Percentiles rank a stretch among this genome's conserved stretches.
These are phyloP conservation scores for Xylaria sp. DNA, from an alignment of 2,329 filamentous ascomycete species.

Conservation along the genomic window DNA sequence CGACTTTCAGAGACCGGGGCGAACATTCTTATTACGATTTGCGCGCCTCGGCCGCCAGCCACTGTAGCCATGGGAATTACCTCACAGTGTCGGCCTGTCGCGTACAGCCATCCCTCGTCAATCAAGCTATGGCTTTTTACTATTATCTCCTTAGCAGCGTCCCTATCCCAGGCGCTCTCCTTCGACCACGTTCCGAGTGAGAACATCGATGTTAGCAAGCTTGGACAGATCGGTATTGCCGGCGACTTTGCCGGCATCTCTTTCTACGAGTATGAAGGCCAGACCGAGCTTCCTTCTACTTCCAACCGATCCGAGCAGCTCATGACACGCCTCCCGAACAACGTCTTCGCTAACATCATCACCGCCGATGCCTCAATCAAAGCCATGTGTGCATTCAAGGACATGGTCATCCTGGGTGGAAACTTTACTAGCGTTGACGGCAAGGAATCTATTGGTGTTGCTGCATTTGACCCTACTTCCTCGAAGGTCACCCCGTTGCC, in stretches of 20 bases:
- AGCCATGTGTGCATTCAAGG: constrained; percentile 77
- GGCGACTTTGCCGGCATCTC: constrained; percentile 92
- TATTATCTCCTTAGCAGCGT: constrained; percentile 37
- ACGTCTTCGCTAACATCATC: constrained; percentile 68
- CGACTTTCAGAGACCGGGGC: constrained; percentile 25
- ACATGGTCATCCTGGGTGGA: constrained; percentile 74
- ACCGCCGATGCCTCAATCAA: constrained; percentile 78
- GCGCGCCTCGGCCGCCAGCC: constrained; percentile 25
- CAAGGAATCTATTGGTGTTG: constrained; percentile 70
- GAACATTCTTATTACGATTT: constrained; percentile 13
- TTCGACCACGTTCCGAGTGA: constrained; percentile 60
- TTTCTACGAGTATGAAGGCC: constrained; percentile 77
- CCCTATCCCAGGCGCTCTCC: constrained; percentile 45
- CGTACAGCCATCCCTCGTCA: constrained; percentile 30
- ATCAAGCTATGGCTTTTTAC: constrained; percentile 34
- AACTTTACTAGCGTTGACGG: constrained; percentile 91
- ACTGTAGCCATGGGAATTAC: constrained; percentile 44
- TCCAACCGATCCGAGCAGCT: constrained; percentile 78
- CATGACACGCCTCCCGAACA: constrained; percentile 77
- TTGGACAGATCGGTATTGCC: constrained; percentile 79
- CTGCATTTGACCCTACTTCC: constrained; percentile 71
- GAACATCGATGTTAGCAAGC: constrained; percentile 69
- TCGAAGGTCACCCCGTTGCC: constrained; percentile 65
- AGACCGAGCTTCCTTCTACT: constrained; percentile 61
- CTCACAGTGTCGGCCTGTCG: constrained; percentile 39